phyloP scores from a whole-genome alignment of 163 green algal species.

The Scenedesmus sp. region DNA sequence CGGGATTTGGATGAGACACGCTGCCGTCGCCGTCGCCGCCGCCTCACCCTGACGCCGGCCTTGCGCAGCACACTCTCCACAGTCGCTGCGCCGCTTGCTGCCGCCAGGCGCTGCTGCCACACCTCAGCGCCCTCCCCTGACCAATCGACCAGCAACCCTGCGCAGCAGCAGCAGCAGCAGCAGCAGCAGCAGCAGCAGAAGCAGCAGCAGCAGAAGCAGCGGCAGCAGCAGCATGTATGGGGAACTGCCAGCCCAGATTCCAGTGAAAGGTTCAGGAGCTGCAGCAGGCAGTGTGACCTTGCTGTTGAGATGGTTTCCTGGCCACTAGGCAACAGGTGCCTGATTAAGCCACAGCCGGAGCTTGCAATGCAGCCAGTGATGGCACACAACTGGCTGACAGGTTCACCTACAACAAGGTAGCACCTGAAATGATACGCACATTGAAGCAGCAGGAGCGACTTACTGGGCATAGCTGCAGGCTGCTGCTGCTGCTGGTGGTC shows the following conservation, averaged over 20 bases:
- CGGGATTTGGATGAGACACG: no score
- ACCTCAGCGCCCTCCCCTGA: conserved; percentile 62
- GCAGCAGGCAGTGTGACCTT: no score
- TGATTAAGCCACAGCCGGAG: no score
- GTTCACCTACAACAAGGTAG: no score
- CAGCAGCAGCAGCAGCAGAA: background rate
- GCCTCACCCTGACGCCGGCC: conserved; percentile 62
- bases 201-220: background rate
- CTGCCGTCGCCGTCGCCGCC: no score
- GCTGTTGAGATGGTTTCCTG: no score
- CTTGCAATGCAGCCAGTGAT: no score
- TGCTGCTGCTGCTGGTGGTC: conserved; percentile 52
- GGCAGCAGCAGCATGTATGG: background rate
- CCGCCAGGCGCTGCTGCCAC: conserved; percentile 74
- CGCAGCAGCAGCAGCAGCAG: conserved; percentile 36
- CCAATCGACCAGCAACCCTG: conserved; percentile 77
- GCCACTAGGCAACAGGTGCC: no score
- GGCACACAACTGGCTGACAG: no score
- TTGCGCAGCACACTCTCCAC: conserved; percentile 70
- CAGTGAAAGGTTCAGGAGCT: no score
- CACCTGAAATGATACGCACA: no score
- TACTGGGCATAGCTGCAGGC: conserved; percentile 21
- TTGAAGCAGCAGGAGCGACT: background rate
- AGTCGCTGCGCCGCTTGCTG: conserved; percentile 53
- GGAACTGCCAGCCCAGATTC: no score